phyloP scores from a whole-genome alignment of 1,284 basidiomycete species.

The Xanthoconium separans region DNA sequence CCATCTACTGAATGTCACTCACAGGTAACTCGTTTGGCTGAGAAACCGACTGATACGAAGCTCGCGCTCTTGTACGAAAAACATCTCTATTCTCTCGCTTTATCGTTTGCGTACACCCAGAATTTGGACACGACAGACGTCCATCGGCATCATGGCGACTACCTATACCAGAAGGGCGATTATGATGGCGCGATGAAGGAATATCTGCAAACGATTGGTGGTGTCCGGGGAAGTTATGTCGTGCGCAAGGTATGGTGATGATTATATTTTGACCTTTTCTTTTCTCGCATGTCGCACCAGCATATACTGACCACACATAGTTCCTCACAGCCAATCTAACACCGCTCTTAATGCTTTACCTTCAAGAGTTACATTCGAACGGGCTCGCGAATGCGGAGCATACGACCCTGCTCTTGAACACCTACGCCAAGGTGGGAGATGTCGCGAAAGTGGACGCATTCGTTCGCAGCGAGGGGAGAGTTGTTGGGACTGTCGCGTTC shows the following conservation, averaged over 20 bases:
- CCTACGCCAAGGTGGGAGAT: conserved; percentile 96
- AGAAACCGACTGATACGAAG: conserved; percentile 79
- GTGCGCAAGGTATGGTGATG: conserved; percentile 77
- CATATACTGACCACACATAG: conserved; percentile 41
- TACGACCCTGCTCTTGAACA: conserved; percentile 93
- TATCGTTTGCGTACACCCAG: conserved; percentile 78
- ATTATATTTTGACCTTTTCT: neutral
- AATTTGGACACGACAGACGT: conserved; percentile 83
- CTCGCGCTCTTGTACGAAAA: conserved; percentile 81
- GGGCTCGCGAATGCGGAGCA: conserved; percentile 95
- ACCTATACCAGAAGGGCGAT: conserved; percentile 88
- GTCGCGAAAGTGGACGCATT: conserved; percentile 87
- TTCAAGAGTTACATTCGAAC: conserved; percentile 91
- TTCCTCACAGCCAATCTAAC: conserved; percentile 97
- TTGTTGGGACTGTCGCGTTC: conserved; percentile 18
- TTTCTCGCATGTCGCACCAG: neutral
- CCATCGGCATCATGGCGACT: conserved; percentile 87
- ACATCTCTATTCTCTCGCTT: conserved; percentile 72
- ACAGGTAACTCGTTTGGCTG: conserved; percentile 70
- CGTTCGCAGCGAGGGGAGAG: conserved; percentile 79
- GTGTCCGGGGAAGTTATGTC: conserved; percentile 91
- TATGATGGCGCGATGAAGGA: conserved; percentile 93
- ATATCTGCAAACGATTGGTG: conserved; percentile 88
- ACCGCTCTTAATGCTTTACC: conserved; percentile 90
- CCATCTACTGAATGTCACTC: neutral